Evolutionary conservation across 495 filamentous ascomycete species (phyloP).

Genomic region (Tuber microsphaerosporum): DNA sequence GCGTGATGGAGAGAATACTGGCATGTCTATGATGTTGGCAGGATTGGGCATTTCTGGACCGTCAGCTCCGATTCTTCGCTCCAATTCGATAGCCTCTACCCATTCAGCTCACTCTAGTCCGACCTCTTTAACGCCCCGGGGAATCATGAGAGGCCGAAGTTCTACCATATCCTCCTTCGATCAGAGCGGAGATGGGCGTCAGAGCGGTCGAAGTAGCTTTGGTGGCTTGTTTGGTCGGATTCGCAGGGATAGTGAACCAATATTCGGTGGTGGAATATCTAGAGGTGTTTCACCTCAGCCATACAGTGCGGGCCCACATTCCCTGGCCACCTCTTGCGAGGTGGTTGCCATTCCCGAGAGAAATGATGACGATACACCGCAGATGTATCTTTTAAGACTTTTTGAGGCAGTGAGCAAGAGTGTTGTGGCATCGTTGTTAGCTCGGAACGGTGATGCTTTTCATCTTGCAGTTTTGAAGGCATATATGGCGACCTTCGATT

Average conservation of each 20-base stretch:
- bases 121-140: conserved; percentile 48
- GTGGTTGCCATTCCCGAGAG: conserved; percentile 63
- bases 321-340: conserved; percentile 46
- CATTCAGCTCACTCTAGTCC: conserved; percentile 70
- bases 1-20: conserved; percentile 18
- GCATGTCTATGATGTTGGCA: conserved; percentile 30
- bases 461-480: conserved; percentile 73
- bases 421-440: conserved; percentile 70
- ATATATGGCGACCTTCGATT: conserved; percentile 89
- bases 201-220: conserved; percentile 72
- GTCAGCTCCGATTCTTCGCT: conserved; percentile 47
- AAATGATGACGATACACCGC: conserved; percentile 81
- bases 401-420: conserved; percentile 71
- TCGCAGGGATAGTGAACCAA: conserved; percentile 39
- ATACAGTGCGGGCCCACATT: conserved; percentile 21
- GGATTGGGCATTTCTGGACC: conserved; percentile 33
- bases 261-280: conserved; percentile 24
- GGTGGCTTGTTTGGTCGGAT: conserved; percentile 66
- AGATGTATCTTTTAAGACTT: conserved; percentile 74
- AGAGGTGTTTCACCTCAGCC: conserved; percentile 38
- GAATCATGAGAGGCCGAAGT: conserved; percentile 61
- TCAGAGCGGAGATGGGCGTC: conserved; percentile 52
- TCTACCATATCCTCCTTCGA: conserved; percentile 75
- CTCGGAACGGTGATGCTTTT: conserved; percentile 78
- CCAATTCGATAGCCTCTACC: conserved; percentile 59